Base-by-base conservation (phyloP, 768 basidiomycete genomes). In the Imleria badia region DNA sequence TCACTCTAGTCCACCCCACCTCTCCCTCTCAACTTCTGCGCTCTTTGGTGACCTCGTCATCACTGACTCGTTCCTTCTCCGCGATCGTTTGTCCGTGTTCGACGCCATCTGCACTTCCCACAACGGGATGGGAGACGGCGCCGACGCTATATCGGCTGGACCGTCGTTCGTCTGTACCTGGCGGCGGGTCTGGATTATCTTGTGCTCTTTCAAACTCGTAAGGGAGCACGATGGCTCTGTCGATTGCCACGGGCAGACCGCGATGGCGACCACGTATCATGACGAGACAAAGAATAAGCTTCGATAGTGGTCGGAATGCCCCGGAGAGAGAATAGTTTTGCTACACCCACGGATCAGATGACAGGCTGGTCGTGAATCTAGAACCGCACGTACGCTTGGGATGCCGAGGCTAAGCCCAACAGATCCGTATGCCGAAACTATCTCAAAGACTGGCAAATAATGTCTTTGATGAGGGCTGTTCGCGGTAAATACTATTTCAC, bases 211-310 rank as follows among this genome's bases (percentile, higher is more conserved):
- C 62, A 55, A 81, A 81, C 53, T 91, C 91, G 34, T 75, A 76
- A 1, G 91, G 93, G 17, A 94, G 77, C 66, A 95, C 78, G 48
- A 95, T 81, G 0, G 94, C 91, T 48, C 94, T 84, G 71, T 94
- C 91, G 44, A 94, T 92, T 10, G 91, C 92, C 20, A 90, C 86
- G 0, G 91, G 91, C 8, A 94, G 74, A 35, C 92, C 91, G 44
- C 94, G 86, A 70, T 98, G 94, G 13, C 93, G 82, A 9, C 94
- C 94, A 53, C 97, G 89, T 56, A 99, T 80, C 92, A 98, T 98
- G 60, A 98, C 93, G 11, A 82, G 69, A 65, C 85, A 86, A 26
- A 98, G 61, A 52, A 98, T 84, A 34, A 98, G 79, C 70, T 98
- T 98, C 0, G 94, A 94, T 6, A 97, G 71, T 0, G 87, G 81